Conservation (phyloP, 2,329 filamentous ascomycete species). For the Saccharata proteae region DNA sequence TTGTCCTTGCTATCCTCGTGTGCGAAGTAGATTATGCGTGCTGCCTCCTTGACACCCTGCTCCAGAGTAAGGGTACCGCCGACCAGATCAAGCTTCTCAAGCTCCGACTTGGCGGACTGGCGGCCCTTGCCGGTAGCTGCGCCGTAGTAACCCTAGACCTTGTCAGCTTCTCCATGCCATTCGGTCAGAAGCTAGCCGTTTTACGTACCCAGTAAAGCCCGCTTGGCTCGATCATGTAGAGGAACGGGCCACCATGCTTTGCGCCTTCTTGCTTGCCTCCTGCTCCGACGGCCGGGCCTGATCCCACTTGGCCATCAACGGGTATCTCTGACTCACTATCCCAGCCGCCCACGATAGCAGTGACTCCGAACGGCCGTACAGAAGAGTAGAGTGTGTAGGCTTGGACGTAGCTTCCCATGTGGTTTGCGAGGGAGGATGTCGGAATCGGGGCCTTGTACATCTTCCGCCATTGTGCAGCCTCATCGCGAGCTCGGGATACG, state of each 20-base stretch:
- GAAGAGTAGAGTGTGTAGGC: slow-evolving; percentile 96
- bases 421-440: slow-evolving; percentile 72
- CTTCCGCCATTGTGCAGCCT: slow-evolving; percentile 80
- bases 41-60: slow-evolving; percentile 90
- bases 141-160: slow-evolving; percentile 76
- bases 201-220: slow-evolving; percentile 74
- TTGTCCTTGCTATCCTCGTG: slow-evolving; percentile 99
- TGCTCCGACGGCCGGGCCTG: slow-evolving; percentile 63
- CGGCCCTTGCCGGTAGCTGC: slow-evolving; percentile 94
- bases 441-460: slow-evolving; percentile 93
- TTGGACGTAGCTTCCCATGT: slow-evolving; percentile 93
- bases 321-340: slow-evolving; percentile 76
- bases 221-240: slow-evolving; percentile 99
- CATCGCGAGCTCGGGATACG: slow-evolving; percentile 83
- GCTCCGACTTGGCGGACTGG: slow-evolving; percentile 92
- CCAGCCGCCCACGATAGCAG: slow-evolving; percentile 85
- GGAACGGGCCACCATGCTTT: slow-evolving; percentile 75
- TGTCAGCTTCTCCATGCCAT: slow-evolving; percentile 7
- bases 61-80: slow-evolving; percentile 65
- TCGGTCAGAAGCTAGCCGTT: background rate
- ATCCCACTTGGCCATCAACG: slow-evolving; percentile 84
- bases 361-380: slow-evolving; percentile 93
- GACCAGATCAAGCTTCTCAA: slow-evolving; percentile 89
- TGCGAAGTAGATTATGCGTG: slow-evolving; percentile 90
- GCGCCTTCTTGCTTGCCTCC: slow-evolving; percentile 69